These are phyloP conservation scores for Ceriops tagal DNA, from an alignment of 345 rosid genomes.

Conservation along the genomic window DNA sequence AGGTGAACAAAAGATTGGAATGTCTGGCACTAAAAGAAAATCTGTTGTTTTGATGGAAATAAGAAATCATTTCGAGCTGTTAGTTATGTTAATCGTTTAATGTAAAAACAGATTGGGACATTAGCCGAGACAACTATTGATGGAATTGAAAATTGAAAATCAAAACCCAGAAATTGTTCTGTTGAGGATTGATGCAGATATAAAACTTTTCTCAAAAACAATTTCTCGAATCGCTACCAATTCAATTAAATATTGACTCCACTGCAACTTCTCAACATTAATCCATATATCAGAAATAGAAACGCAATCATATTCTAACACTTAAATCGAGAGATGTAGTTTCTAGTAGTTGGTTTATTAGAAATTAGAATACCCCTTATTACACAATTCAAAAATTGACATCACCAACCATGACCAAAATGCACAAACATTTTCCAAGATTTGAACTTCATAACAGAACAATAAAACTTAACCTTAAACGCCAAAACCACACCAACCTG, in stretches of 20 bases:
- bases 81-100: background rate
- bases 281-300: background rate
- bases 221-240: background rate
- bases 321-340: background rate
- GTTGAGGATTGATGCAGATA: background rate
- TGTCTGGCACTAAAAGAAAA: constrained; percentile 22
- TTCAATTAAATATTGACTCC: background rate
- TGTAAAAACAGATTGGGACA: background rate
- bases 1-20: background rate
- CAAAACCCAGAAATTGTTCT: background rate
- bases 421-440: too few species aligned
- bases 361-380: background rate
- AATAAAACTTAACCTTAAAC: background rate
- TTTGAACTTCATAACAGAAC: background rate
- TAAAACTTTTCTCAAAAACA: background rate
- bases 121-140: background rate
- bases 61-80: background rate
- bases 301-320: background rate
- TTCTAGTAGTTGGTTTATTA: background rate
- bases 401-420: too few species aligned
- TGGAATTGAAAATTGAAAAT: background rate
- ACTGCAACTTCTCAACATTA: background rate
- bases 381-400: background rate
- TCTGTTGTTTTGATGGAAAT: background rate
- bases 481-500: constrained; percentile 42